Evolutionary conservation across 2,329 filamentous ascomycete species (phyloP).

Genomic region (Mycosphaerella arachidis): DNA sequence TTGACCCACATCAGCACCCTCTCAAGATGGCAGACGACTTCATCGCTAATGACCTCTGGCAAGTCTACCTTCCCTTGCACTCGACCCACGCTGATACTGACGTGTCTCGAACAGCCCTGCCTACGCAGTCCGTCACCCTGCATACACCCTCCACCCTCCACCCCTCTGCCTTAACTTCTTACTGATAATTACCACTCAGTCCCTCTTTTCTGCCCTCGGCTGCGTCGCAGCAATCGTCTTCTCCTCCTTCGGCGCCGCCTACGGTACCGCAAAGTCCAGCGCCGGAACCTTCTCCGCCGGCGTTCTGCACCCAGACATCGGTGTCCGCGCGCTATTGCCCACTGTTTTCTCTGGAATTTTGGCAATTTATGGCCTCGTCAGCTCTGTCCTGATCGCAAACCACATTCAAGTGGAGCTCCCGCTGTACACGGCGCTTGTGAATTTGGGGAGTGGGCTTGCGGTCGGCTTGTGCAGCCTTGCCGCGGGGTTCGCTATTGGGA

Average conservation of each 20-base stretch:
- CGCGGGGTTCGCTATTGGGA: slow-evolving; percentile 17
- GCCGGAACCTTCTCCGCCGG: slow-evolving; percentile 12
- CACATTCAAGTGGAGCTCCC: slow-evolving; percentile 10
- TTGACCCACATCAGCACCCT: background rate
- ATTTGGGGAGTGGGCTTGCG: slow-evolving; percentile 13
- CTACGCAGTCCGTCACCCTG: slow-evolving; percentile 1
- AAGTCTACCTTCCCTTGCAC: background rate
- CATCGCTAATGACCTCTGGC: slow-evolving; percentile 1
- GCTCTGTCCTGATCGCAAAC: slow-evolving; percentile 13
- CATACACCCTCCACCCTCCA: background rate
- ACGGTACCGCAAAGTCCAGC: slow-evolving; percentile 17
- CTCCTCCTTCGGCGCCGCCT: slow-evolving; percentile 17
- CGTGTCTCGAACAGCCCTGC: background rate
- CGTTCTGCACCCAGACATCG: slow-evolving; percentile 14
- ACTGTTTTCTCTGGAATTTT: slow-evolving; percentile 17
- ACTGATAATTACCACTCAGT: background rate
- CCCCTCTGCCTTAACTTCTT: background rate
- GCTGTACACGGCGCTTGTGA: slow-evolving; percentile 13
- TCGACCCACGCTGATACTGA: background rate
- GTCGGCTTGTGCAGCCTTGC: slow-evolving; percentile 13
- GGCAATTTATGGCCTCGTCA: slow-evolving; percentile 17
- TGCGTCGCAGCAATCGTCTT: slow-evolving; percentile 18
- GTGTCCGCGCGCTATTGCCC: slow-evolving; percentile 12
- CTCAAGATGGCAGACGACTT: background rate
- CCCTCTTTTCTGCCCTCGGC: slow-evolving; percentile 20